Base-by-base conservation (phyloP, 495 filamentous ascomycete species). In the Sabuloglossum arenarium region DNA sequence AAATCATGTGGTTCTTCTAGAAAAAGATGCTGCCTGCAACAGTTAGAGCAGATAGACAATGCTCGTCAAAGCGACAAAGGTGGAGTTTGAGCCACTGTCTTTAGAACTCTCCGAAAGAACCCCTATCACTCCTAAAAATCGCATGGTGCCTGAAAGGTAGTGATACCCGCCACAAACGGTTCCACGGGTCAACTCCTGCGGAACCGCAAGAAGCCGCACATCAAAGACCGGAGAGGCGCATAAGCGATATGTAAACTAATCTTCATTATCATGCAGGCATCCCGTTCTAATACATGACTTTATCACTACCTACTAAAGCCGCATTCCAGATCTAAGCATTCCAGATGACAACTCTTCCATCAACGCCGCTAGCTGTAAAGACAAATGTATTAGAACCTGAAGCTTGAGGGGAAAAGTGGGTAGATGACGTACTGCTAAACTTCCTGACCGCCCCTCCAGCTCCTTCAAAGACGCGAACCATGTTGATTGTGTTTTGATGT, bases 401-500 rank as follows among this genome's bases (percentile, higher is more conserved):
- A n/a, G 51, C 34, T 11, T 16, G 58, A 34, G 39, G 51, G 54
- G 34, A 39, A 59, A 31, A 37, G 32, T 25, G 31, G 21, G 34
- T 23, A 37, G 49, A 53, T 11, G 57, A 77, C 86, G 82, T 76
- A 94, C 88, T 86, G 71, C 85, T 94, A 61, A 98, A 88, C 64
- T 87, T 89, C 37, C 65, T 74, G 28, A 96, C 79, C 32, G 65
- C 62, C 11, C 77, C 82, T 23, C 77, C 77, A 34, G 70, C 66
- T 19, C 76, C 76, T 59, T 91, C 81, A 65, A 82, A 95, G 16
- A 74, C 70, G 42, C 91, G 77, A 16, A 96, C 66, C 5, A 81
- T 94, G 62, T 78, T 82, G 63, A 98, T 90, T 30, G 89, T 94
- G 69, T 98, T 98, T 67, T 98, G 91, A 70, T 98, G 91, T 45